Evolutionary conservation across 192 early-diverging fungal genomes (phyloP).

Genomic region (Umbelopsis sp.): DNA sequence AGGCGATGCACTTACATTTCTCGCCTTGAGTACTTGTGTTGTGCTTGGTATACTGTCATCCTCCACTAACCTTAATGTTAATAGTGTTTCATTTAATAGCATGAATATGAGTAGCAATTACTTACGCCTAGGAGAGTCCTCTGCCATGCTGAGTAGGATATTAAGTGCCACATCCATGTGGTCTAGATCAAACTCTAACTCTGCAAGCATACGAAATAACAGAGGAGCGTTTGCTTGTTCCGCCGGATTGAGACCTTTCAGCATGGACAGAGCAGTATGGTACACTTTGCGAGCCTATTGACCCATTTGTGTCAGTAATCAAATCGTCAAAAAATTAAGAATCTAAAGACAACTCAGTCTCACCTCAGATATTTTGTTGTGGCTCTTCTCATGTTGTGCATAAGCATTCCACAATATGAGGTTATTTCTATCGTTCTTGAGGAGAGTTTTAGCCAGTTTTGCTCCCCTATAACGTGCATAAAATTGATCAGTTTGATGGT

Average conservation of each 20-base stretch:
- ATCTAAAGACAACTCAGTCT: no score
- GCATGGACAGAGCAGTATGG: conserved; percentile 42
- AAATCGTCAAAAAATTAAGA: no score
- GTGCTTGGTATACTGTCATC: conserved; percentile 18
- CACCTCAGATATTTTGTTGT: conserved; percentile 50
- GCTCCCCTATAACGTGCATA: conserved; percentile 48
- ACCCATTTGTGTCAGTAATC: neutral
- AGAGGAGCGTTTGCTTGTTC: conserved; percentile 39
- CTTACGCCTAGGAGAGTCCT: conserved; percentile 23
- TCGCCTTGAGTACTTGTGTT: conserved; percentile 39
- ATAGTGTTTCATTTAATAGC: neutral
- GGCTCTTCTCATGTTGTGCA: conserved; percentile 50
- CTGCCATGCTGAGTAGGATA: conserved; percentile 43
- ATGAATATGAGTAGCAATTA: neutral
- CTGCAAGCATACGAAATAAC: conserved; percentile 48
- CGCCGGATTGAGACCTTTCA: neutral
- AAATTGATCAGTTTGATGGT: neutral
- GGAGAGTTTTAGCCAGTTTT: conserved; percentile 47
- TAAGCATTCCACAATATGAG: conserved; percentile 58
- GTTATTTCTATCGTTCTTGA: conserved; percentile 45
- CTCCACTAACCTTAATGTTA: neutral
- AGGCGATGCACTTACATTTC: conserved; percentile 33
- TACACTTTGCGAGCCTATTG: conserved; percentile 52
- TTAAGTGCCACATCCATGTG: conserved; percentile 44
- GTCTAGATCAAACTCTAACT: conserved; percentile 54